These are phyloP conservation scores for Xylariomycetidae sp. DNA, from an alignment of 2,329 filamentous ascomycete genomes.

Conservation along the genomic window DNA sequence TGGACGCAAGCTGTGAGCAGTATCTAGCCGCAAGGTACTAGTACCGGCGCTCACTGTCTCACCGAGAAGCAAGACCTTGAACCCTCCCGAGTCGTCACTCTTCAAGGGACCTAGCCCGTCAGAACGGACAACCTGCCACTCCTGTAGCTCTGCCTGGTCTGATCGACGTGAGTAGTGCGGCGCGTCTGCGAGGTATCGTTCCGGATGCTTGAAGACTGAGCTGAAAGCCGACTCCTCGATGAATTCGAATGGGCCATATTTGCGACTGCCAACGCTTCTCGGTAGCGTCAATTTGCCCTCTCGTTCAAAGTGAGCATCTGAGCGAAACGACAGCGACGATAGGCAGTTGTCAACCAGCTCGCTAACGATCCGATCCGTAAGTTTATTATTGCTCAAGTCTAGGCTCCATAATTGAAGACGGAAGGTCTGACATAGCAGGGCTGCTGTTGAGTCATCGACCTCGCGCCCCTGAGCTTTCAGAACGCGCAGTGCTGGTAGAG, in stretches of 20 bases:
- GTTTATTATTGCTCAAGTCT: constrained; percentile 45
- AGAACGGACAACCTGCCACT: constrained; percentile 27
- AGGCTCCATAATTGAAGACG: constrained; percentile 47
- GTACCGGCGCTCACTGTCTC: too few species aligned
- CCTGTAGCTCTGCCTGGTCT: constrained; percentile 16
- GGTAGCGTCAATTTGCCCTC: constrained; percentile 39
- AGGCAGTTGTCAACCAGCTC: constrained; percentile 28
- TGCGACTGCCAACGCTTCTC: constrained; percentile 22
- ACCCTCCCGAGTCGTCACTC: constrained; percentile 26
- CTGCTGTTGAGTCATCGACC: constrained; percentile 35
- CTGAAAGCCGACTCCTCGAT: constrained; percentile 44
- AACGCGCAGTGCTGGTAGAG: constrained; percentile 43
- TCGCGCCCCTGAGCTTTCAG: constrained; percentile 44
- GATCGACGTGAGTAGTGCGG: constrained; percentile 32
- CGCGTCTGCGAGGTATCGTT: constrained; percentile 42
- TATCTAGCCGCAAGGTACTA: too few species aligned
- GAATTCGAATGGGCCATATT: constrained; percentile 36
- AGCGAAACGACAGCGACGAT: constrained; percentile 25
- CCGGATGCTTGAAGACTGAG: constrained; percentile 36
- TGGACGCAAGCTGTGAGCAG: constrained; percentile 21
- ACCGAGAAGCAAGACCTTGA: constrained; percentile 26
- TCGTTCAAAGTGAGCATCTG: constrained; percentile 32
- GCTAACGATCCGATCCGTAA: constrained; percentile 40
- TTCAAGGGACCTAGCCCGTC: constrained; percentile 27
- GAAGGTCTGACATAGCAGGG: constrained; percentile 29